Conservation (phyloP, 176 grass and related monocot species). For the Puccinellia tenuiflora region DNA sequence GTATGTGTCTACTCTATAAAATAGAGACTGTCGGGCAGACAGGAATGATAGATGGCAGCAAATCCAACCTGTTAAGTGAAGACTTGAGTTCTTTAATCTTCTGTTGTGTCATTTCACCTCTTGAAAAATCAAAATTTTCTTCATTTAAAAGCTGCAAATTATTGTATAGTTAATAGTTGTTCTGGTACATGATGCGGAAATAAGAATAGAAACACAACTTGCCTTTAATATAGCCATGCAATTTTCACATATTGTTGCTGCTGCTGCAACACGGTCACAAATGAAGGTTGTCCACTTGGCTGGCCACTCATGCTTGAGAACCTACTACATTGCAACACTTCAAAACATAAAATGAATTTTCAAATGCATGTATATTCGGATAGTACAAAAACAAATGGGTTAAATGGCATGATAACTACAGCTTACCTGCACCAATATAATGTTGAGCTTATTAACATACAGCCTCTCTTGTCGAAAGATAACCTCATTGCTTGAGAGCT, state of each 20-base stretch:
- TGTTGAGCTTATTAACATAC: slow-evolving; percentile 98
- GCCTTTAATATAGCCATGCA: slow-evolving; percentile 99
- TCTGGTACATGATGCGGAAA: neutral
- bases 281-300: slow-evolving; percentile 87
- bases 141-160: slow-evolving; percentile 88
- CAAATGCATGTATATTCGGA: no score
- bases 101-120: slow-evolving; percentile 97
- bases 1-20: neutral
- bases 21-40: neutral
- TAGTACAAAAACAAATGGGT: neutral
- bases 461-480: slow-evolving; percentile 92
- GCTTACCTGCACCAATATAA: slow-evolving; percentile 94
- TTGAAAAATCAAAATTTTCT: slow-evolving; percentile 99
- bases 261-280: slow-evolving; percentile 92
- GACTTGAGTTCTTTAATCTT: slow-evolving; percentile 99
- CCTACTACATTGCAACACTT: slow-evolving; percentile 56
- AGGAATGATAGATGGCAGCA: slow-evolving; percentile 21
- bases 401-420: slow-evolving; percentile 10
- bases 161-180: neutral
- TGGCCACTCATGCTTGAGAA: slow-evolving; percentile 98
- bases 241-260: slow-evolving; percentile 98
- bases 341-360: no score
- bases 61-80: slow-evolving; percentile 82
- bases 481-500: slow-evolving; percentile 89
- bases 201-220: slow-evolving; percentile 24